These are phyloP conservation scores for Cutaneotrichosporon cavernicola DNA, from an alignment of 1,284 basidiomycete genomes.

Conservation along the genomic window DNA sequence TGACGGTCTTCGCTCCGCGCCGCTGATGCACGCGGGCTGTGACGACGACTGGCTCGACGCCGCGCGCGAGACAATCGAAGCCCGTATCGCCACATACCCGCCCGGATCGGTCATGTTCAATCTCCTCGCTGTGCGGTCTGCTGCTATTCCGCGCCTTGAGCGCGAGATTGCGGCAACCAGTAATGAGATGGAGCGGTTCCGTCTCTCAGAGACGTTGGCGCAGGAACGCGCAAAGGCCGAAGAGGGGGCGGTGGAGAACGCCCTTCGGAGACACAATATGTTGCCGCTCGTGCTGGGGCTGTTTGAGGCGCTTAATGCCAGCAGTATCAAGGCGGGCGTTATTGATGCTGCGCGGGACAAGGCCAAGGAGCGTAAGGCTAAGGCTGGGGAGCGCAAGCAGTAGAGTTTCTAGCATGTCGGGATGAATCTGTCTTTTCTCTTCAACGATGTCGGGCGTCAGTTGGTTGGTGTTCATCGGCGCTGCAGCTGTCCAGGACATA, in stretches of 20 bases:
- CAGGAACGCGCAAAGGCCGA: slow-evolving; percentile 74
- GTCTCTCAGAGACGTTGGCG: slow-evolving; percentile 64
- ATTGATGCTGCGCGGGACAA: slow-evolving; percentile 33
- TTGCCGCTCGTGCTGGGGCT: slow-evolving; percentile 38
- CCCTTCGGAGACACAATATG: slow-evolving; percentile 60
- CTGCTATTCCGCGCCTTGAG: slow-evolving; percentile 68
- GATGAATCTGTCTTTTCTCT: too few relatives aligned
- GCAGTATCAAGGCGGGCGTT: slow-evolving; percentile 23
- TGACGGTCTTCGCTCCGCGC: slow-evolving; percentile 75
- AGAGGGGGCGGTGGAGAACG: slow-evolving; percentile 61
- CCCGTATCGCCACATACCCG: slow-evolving; percentile 82
- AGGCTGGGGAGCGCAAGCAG: slow-evolving; percentile 33
- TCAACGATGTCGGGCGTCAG: too few relatives aligned
- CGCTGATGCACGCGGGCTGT: slow-evolving; percentile 70
- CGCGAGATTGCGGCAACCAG: slow-evolving; percentile 58
- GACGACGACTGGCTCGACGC: slow-evolving; percentile 73
- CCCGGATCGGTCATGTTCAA: slow-evolving; percentile 82
- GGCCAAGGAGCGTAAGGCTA: slow-evolving; percentile 41
- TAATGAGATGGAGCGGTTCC: slow-evolving; percentile 56
- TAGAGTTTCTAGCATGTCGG: slow-evolving; percentile 3
- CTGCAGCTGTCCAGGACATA: too few relatives aligned
- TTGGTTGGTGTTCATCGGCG: too few relatives aligned
- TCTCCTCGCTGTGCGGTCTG: slow-evolving; percentile 76
- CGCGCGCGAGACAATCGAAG: slow-evolving; percentile 78
- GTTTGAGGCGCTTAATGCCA: slow-evolving; percentile 45